Evolutionary conservation across 129 eudicot species (phyloP), one percentile per base, ranked within the genome.

Genomic region (Logfia minima): DNA sequence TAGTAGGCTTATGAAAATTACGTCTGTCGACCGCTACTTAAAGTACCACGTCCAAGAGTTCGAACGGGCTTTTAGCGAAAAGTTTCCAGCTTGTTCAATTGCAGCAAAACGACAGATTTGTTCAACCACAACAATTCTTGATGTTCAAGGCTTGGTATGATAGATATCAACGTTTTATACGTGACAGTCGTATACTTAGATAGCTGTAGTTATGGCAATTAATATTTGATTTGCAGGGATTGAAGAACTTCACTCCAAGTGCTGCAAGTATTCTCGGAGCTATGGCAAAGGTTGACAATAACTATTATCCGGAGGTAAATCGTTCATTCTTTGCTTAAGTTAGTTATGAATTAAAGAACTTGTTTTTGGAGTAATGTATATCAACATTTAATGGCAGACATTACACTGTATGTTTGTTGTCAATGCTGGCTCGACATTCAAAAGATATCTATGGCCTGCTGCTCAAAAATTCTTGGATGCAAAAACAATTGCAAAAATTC

Each of bases 31-130:
- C 19, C 87, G 94, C 45, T 92, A 92, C 79, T 29, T 92, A 55
- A 92, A 84, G 62, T 92, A 92, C 75, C 98, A 92, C 68, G 98
- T 92, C 75, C 94, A 92, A 79, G 98, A 92, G 68, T 92, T 92
- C 70, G 98, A 92, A 85, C 84, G 83, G 71, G 89, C 98, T 62
- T 74, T 92, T 41, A 81, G 68, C 53, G 98, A 92, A 88, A 92
- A 90, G 75, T 92, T 92, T 75, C 98, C 96, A 3, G 92, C 98
- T 17, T 92, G 98, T 77, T 90, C 98, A 28, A 86, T 92, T 76
- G 96, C 96, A 65, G 90, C 98, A 70, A 88, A 92, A 74, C 82
- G 83, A 63, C 87, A 90, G 19, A 90, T 92, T 74, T 92, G 89
- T 77, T 92, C 98, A 21, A 88, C 96, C 34, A 92, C 98, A 37